These are phyloP conservation scores for Picocystis sp. DNA, from an alignment of 163 green algal genomes.

Conservation along the genomic window DNA sequence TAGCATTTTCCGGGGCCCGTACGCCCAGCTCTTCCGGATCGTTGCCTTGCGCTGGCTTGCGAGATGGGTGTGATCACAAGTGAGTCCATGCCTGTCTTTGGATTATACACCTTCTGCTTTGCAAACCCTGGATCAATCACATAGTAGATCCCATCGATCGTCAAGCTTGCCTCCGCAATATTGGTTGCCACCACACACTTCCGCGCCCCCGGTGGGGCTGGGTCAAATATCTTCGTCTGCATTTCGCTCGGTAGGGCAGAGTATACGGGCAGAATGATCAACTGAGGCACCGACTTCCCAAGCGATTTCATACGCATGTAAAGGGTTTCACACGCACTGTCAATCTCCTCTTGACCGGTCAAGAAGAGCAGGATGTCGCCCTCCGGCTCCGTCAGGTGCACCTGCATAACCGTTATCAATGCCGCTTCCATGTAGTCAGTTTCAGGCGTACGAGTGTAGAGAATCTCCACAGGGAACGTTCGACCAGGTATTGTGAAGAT, in stretches of 20 bases:
- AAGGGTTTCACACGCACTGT: constrained; percentile 76
- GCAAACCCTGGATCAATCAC: constrained; percentile 78
- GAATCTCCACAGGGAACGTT: constrained; percentile 44
- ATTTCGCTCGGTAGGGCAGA: constrained; percentile 77
- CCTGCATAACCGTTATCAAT: constrained; percentile 93
- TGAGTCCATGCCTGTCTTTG: constrained; percentile 81
- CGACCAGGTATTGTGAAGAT: constrained; percentile 95
- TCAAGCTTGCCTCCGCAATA: constrained; percentile 84
- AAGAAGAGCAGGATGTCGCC: constrained; percentile 93
- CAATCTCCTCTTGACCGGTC: constrained; percentile 91
- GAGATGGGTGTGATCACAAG: constrained; percentile 89
- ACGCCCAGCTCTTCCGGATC: constrained; percentile 76
- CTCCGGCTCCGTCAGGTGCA: constrained; percentile 90
- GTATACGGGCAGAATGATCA: constrained; percentile 94
- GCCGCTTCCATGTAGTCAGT: constrained; percentile 91
- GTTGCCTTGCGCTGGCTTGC: constrained; percentile 71
- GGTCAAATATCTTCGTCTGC: constrained; percentile 93
- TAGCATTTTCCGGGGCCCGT: constrained; percentile 93
- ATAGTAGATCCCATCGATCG: constrained; percentile 97
- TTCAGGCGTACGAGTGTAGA: constrained; percentile 59
- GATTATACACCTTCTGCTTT: constrained; percentile 72
- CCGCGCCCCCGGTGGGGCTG: constrained; percentile 64
- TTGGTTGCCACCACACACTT: constrained; percentile 89
- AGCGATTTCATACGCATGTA: constrained; percentile 89
- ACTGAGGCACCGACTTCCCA: constrained; percentile 71